Base-by-base conservation (phyloP, 139 green algal genomes). In the Raphidocelis subcapitata region DNA sequence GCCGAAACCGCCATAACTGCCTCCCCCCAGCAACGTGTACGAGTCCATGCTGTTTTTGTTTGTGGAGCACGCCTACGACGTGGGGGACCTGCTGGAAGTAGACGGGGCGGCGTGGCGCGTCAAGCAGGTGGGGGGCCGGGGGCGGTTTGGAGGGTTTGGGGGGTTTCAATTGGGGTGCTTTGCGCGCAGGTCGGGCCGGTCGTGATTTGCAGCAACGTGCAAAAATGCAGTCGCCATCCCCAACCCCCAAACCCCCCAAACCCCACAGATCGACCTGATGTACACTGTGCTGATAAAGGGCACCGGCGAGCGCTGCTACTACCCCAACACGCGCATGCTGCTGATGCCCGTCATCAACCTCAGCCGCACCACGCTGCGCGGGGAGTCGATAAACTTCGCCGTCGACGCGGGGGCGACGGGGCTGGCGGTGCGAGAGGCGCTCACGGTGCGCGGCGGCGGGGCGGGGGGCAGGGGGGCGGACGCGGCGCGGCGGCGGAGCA, bases 31-130 rank as follows among this genome's bases (percentile, higher is more conserved):
- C 49, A 73, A 73, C 60, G 78, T 87, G 57, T 88, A 82, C 36
- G 82, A 88, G 73, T 65, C 65, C 14, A 82, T 84, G 79, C 62
- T 88, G 37, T 85, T 88, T 66, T 62, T 75, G 46, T 80, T 79
- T 69, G 73, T 79, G 47, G 73, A 79, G 57, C 73, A 79, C 32
- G 65, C 73, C 4, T 79, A 64, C 65, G 76, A 82, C 71, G 69
- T 73, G 47, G 72, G 73, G 26, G 79, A 84, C 47, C 73, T 84
- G 47, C 41, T 84, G 15, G 64, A 72, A 37, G 46, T 84, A 10
- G 73, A 80, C 18, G 29, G 46, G 2, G 56, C 75, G 52, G 49
- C 46, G 5, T 72, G 66, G 51, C 54, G 68, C 36, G 79, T 84
- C 5, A 84, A 84, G 79, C 76, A 77, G n/a, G n/a, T n/a, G n/a